phyloP scores from a whole-genome alignment of 345 rosid species.

The Carallia brachiata region DNA sequence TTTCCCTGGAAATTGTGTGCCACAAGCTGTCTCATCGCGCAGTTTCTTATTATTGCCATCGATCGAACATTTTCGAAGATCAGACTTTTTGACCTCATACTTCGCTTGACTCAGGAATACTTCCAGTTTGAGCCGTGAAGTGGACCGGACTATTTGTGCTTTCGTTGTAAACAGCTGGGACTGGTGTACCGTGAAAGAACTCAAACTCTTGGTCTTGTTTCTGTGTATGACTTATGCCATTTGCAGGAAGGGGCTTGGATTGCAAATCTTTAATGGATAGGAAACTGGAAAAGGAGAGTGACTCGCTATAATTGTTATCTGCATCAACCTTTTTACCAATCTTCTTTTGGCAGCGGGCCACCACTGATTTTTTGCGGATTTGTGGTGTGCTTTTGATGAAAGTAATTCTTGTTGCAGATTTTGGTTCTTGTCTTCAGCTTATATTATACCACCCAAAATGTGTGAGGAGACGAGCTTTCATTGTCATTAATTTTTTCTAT shows the following conservation, averaged over 20 bases:
- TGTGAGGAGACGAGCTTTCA: no score
- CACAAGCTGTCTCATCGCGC: background rate
- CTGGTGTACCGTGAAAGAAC: conserved; percentile 14
- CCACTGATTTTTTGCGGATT: conserved; percentile 26
- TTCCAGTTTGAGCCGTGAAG: conserved; percentile 17
- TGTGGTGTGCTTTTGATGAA: background rate
- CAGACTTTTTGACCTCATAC: conserved; percentile 14
- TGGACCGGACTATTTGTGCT: conserved; percentile 8
- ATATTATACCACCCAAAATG: no score
- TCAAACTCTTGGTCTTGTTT: conserved; percentile 29
- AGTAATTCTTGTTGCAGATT: no score
- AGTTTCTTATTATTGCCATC: conserved; percentile 12
- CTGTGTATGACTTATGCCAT: background rate
- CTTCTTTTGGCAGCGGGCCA: conserved; percentile 21
- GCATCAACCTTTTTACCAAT: conserved; percentile 29
- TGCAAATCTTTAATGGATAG: conserved; percentile 40
- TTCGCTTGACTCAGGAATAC: conserved; percentile 11
- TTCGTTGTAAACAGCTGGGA: conserved; percentile 7
- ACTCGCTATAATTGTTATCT: conserved; percentile 26
- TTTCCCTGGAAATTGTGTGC: background rate
- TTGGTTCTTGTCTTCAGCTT: no score
- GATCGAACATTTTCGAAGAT: conserved; percentile 10
- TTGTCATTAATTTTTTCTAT: no score
- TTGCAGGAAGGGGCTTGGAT: conserved; percentile 11
- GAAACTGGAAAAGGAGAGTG: conserved; percentile 44